Evolutionary conservation across 1,139 yeast species (phyloP).

Genomic region (Saccharomyces hybrid): DNA sequence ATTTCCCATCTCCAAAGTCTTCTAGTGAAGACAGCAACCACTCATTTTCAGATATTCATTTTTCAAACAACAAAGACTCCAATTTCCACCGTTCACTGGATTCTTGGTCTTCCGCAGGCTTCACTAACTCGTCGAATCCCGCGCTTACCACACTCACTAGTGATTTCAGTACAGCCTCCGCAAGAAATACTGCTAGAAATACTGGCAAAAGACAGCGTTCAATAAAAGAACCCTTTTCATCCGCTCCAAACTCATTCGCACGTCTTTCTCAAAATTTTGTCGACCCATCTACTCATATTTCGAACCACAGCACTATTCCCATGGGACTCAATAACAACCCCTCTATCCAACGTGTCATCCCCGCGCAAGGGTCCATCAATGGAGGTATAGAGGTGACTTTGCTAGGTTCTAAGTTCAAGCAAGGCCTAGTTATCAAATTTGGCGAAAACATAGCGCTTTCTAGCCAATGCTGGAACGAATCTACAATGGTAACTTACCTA

Average conservation of each 20-base stretch:
- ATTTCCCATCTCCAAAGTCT: background rate
- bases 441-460: slow-evolving; percentile 79
- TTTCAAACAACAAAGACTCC: background rate
- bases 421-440: slow-evolving; percentile 75
- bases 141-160: background rate
- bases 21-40: background rate
- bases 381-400: slow-evolving; percentile 95
- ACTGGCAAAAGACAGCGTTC: background rate
- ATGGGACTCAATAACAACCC: slow-evolving; percentile 35
- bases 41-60: background rate
- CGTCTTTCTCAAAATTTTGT: background rate
- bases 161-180: background rate
- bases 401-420: slow-evolving; percentile 77
- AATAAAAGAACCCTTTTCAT: background rate
- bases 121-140: background rate
- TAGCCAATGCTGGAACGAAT: slow-evolving; percentile 93
- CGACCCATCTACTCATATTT: background rate
- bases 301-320: background rate
- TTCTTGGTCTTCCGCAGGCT: background rate
- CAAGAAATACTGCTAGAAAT: background rate
- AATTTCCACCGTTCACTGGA: background rate
- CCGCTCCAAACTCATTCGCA: background rate
- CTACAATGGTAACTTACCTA: slow-evolving; percentile 84
- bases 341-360: slow-evolving; percentile 74
- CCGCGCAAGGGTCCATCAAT: slow-evolving; percentile 88